phyloP scores from a whole-genome alignment of 1,284 basidiomycete species.

The Phylloboletellus chloephorus region DNA sequence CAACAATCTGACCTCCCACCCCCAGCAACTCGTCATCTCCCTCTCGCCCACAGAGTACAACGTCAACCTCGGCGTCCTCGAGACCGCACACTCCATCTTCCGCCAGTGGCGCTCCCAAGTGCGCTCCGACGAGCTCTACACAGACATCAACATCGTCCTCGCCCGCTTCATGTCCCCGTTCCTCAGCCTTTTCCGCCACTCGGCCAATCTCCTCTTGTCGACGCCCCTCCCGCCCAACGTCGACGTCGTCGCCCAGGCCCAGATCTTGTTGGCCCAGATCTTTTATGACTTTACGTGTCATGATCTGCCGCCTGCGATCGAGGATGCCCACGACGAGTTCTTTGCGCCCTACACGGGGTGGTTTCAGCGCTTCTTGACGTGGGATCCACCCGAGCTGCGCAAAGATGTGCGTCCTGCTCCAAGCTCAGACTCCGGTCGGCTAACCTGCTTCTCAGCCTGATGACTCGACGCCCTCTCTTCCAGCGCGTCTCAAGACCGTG shows the following conservation, averaged over 20 bases:
- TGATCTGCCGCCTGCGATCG: slow-evolving; percentile 91
- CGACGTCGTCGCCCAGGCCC: slow-evolving; percentile 59
- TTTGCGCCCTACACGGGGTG: slow-evolving; percentile 67
- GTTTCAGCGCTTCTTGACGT: slow-evolving; percentile 75
- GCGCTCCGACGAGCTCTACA: slow-evolving; percentile 82
- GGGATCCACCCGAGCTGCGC: slow-evolving; percentile 67
- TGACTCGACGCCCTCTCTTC: slow-evolving; percentile 74
- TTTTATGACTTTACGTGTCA: slow-evolving; percentile 95
- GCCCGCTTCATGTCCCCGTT: slow-evolving; percentile 80
- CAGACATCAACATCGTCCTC: slow-evolving; percentile 91
- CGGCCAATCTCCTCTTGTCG: slow-evolving; percentile 48
- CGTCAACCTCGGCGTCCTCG: slow-evolving; percentile 84
- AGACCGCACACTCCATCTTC: slow-evolving; percentile 96
- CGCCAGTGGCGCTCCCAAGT: slow-evolving; percentile 88
- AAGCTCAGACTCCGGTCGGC: slow-evolving; percentile 6
- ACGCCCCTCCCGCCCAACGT: slow-evolving; percentile 40
- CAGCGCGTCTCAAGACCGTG: slow-evolving; percentile 83
- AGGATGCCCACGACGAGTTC: slow-evolving; percentile 82
- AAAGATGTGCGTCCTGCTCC: slow-evolving; percentile 56
- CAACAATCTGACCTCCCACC: slow-evolving; percentile 14
- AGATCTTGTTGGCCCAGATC: slow-evolving; percentile 79
- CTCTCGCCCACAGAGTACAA: slow-evolving; percentile 77
- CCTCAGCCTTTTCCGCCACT: slow-evolving; percentile 75
- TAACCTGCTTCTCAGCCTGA: slow-evolving; percentile 55
- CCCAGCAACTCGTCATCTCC: slow-evolving; percentile 78